Base-by-base conservation (phyloP, 768 basidiomycete species). In the Tylopilus balloui region DNA sequence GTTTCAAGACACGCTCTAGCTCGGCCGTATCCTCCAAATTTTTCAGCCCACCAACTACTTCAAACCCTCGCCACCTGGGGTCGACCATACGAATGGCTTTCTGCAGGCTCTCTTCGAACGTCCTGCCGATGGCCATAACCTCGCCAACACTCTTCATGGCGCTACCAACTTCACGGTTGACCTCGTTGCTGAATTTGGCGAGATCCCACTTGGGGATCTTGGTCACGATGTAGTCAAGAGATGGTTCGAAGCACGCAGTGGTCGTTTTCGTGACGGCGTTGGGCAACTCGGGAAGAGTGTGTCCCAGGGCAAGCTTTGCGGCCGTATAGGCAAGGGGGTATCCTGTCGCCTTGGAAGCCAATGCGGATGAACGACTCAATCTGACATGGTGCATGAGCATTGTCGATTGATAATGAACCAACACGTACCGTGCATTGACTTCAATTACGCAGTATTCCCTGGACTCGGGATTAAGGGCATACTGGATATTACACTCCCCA, bases 151-250 rank as follows among this genome's bases (percentile, higher is more conserved):
- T 93, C 71, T 99, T 99, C 96, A 99, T 98, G 15, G 95, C 83
- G 3, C 94, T 97, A 21, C 95, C 96, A 45, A 98, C 84, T 65
- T 92, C 84, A 54, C 95, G 86, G 65, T 95, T 84, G 50, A 98
- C 96, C 62, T 95, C 90, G 34, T 84, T 73, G 19, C 87, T 88
- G 77, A 99, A 98, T 70, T 99, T 99, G 56, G 94, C 93, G 48
- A 99, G 75, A 72, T 99, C 96, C 95, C 96, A 98, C 69, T 97
- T 97, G 53, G 96, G 96, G 55, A 99, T 98, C 73, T 99, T 99
- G 42, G 93, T 96, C 52, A 99, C 96, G 63, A 99, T 96, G 70
- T 99, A 99, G 69, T 99, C 96, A 37, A 99, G 78, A 8, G 94
- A 95, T 21, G 96, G 95, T 66, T 99, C 96, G 71, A 98, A 99